These are phyloP conservation scores for Hyaloscypha hepaticicola DNA, from an alignment of 495 filamentous ascomycete genomes.

Conservation along the genomic window DNA sequence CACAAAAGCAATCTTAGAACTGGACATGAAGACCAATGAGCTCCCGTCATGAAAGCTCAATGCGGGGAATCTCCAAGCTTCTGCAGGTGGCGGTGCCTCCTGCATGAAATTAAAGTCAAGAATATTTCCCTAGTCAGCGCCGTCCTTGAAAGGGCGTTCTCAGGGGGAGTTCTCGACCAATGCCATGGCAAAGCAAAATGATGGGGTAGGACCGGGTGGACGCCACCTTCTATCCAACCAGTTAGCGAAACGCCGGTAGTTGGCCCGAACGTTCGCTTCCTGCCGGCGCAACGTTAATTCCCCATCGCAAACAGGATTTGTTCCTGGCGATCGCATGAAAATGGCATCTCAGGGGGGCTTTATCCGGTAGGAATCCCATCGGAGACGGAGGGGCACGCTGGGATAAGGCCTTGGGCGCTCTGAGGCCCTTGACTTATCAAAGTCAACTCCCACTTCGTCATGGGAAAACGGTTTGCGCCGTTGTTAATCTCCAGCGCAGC, in stretches of 20 bases:
- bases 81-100: background rate
- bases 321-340: conserved; percentile 8
- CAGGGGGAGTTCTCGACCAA: background rate
- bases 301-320: background rate
- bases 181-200: background rate
- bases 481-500: background rate
- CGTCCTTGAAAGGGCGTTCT: background rate
- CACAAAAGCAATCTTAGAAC: background rate
- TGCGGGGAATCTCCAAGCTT: background rate
- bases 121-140: background rate
- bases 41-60: background rate
- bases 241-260: background rate
- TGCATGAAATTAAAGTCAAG: background rate
- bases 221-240: background rate
- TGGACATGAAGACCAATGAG: background rate
- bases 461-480: background rate
- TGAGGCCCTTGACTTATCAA: background rate
- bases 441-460: background rate
- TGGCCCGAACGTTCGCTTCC: background rate
- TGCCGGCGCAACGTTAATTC: background rate
- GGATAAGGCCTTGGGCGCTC: background rate
- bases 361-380: background rate
- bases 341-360: background rate
- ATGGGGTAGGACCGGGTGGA: background rate
- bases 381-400: background rate